Conservation (phyloP, 768 basidiomycete species). For the Crepidotus variabilis region DNA sequence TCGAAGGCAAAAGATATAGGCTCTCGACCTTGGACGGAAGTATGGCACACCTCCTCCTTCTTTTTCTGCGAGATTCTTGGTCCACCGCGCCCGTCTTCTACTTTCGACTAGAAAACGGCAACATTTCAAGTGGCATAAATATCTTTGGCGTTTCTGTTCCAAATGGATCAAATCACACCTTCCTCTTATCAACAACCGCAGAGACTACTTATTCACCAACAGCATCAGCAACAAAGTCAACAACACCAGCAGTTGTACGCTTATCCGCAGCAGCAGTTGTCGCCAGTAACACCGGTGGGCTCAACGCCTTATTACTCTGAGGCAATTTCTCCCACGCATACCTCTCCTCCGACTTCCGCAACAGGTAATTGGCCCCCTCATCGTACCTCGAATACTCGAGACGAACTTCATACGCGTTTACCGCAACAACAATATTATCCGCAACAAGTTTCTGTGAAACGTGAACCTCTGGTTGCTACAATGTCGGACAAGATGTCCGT, state of each 20-base stretch:
- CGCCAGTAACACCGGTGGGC: background rate
- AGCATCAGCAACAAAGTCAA: conserved; percentile 13
- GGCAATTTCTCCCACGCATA: conserved; percentile 19
- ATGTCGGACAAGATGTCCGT: conserved; percentile 1
- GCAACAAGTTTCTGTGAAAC: background rate
- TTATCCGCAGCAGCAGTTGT: conserved; percentile 12
- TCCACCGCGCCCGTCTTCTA: background rate
- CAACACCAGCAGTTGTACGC: conserved; percentile 15
- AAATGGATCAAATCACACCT: background rate
- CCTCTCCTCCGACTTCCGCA: conserved; percentile 22
- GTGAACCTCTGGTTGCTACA: background rate
- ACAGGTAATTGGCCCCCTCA: conserved; percentile 15
- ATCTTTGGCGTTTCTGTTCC: background rate
- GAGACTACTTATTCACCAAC: conserved; percentile 8
- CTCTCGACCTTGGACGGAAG: background rate
- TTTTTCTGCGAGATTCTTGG: background rate
- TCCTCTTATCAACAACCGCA: background rate
- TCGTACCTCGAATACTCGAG: background rate
- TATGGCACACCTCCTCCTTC: background rate
- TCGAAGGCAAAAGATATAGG: background rate
- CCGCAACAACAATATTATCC: background rate
- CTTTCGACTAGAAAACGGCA: background rate
- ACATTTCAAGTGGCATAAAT: background rate
- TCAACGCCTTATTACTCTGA: conserved; percentile 4
- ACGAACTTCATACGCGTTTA: background rate